Conservation (phyloP, 2,329 filamentous ascomycete genomes). For the Teratosphaeria nubilosa region DNA sequence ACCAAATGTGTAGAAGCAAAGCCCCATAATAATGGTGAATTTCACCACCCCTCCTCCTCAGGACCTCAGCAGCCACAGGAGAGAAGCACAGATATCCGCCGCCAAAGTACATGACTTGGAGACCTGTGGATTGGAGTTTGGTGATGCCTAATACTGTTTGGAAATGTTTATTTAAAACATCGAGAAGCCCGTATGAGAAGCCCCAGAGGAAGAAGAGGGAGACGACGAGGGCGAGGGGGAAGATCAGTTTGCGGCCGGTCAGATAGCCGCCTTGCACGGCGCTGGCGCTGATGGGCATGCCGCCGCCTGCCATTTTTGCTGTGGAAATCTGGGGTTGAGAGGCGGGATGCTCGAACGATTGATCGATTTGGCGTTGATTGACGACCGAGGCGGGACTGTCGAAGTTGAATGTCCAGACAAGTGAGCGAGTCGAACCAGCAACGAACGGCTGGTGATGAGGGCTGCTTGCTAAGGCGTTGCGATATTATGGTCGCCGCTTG, state of each 20-base stretch:
- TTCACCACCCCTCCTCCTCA: constrained; percentile 38
- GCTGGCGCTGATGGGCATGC: constrained; percentile 28
- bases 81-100: constrained; percentile 34
- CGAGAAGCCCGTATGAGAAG: constrained; percentile 26
- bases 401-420: not conserved
- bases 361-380: not conserved
- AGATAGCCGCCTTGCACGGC: constrained; percentile 32
- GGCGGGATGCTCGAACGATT: not conserved
- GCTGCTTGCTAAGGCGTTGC: not conserved
- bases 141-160: constrained; percentile 29
- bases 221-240: constrained; percentile 39
- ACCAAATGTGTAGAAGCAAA: constrained; percentile 27
- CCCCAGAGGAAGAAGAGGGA: constrained; percentile 38
- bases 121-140: constrained; percentile 32
- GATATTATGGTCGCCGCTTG: not conserved
- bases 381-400: no score
- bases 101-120: constrained; percentile 34
- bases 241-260: constrained; percentile 37
- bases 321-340: constrained; percentile 1
- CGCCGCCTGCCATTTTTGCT: constrained; percentile 33
- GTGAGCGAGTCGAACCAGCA: constrained; percentile 6
- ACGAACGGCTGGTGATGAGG: constrained; percentile 10
- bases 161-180: constrained; percentile 3
- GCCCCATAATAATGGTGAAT: constrained; percentile 34
- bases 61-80: constrained; percentile 32